A percentile compares a stretch with the other conserved stretches of the same genome.
Evolutionary conservation across 805 yeast genomes (phyloP).

Genomic region (Saturnispora galanensis): DNA sequence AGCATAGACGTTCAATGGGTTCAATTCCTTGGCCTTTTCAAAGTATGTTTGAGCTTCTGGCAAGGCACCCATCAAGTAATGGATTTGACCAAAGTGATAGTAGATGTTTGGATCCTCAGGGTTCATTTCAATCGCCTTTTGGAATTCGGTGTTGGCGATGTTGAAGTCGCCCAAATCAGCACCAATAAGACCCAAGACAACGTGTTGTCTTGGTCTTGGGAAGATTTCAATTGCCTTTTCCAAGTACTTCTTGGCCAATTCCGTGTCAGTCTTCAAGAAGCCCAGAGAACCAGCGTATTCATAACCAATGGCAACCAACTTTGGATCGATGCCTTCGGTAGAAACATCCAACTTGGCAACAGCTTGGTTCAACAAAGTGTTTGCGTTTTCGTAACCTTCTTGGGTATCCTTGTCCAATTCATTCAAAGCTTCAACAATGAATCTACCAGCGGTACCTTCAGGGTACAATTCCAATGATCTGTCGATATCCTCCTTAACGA

Average conservation of each 20-base stretch:
- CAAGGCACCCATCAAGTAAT: constrained; percentile 70
- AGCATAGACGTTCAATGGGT: constrained; percentile 70
- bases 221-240: constrained; percentile 52
- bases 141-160: constrained; percentile 58
- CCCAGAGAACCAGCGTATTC: constrained; percentile 79
- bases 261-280: constrained; percentile 69
- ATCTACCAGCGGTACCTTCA: constrained; percentile 51
- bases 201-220: constrained; percentile 76
- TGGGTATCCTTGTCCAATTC: constrained; percentile 37
- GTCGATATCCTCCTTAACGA: constrained; percentile 41
- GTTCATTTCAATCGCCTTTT: constrained; percentile 57
- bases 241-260: constrained; percentile 53
- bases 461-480: constrained; percentile 39
- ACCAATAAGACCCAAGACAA: constrained; percentile 69
- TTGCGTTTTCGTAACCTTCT: constrained; percentile 56
- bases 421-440: constrained; percentile 55
- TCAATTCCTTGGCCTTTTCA: constrained; percentile 61
- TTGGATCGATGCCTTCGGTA: constrained; percentile 28
- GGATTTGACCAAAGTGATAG: constrained; percentile 92
- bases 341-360: constrained; percentile 29
- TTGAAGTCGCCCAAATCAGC: constrained; percentile 66
- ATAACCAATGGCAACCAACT: constrained; percentile 57
- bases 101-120: constrained; percentile 71
- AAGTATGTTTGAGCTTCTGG: constrained; percentile 65
- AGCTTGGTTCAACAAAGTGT: constrained; percentile 50